Percentiles rank a stretch among this genome's conserved stretches.
Evolutionary conservation across 495 filamentous ascomycete genomes (phyloP).

Genomic region (Podospora anserina): DNA sequence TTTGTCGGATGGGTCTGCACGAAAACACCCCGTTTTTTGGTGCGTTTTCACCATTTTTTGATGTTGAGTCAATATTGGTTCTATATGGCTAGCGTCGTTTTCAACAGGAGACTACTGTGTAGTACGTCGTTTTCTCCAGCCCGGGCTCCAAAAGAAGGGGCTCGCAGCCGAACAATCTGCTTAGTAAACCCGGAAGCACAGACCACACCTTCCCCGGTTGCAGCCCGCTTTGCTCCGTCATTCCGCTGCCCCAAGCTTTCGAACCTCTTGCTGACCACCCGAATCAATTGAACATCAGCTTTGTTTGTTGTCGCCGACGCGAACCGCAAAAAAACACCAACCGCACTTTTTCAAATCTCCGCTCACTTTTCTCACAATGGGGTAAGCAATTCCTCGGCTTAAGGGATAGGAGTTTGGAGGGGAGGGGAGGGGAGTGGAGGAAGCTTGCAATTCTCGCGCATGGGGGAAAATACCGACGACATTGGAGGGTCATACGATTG

Average conservation of each 20-base stretch:
- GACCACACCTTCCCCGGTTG: constrained; percentile 6
- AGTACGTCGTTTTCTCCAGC: too few species aligned
- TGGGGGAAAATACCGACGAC: background rate
- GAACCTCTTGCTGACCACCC: constrained; percentile 28
- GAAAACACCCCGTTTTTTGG: too few species aligned
- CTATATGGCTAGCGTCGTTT: too few species aligned
- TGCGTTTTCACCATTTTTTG: too few species aligned
- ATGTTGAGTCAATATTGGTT: too few species aligned
- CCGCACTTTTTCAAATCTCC: constrained; percentile 5
- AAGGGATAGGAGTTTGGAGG: background rate
- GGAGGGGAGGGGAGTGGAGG: background rate
- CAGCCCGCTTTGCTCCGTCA: constrained; percentile 5
- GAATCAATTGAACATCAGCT: constrained; percentile 8
- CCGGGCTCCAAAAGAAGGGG: background rate
- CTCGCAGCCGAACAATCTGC: background rate
- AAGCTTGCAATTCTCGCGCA: constrained; percentile 9
- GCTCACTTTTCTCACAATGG: constrained; percentile 23
- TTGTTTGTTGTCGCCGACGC: background rate
- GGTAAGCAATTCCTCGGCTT: constrained; percentile 18
- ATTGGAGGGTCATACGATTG: constrained; percentile 4
- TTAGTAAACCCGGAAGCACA: constrained; percentile 17
- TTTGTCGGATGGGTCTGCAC: too few species aligned
- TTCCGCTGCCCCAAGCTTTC: constrained; percentile 6
- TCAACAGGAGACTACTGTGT: too few species aligned
- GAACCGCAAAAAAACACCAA: background rate